These are phyloP conservation scores for Penicillium sp. DNA, from an alignment of 2,329 filamentous ascomycete species.

Conservation along the genomic window DNA sequence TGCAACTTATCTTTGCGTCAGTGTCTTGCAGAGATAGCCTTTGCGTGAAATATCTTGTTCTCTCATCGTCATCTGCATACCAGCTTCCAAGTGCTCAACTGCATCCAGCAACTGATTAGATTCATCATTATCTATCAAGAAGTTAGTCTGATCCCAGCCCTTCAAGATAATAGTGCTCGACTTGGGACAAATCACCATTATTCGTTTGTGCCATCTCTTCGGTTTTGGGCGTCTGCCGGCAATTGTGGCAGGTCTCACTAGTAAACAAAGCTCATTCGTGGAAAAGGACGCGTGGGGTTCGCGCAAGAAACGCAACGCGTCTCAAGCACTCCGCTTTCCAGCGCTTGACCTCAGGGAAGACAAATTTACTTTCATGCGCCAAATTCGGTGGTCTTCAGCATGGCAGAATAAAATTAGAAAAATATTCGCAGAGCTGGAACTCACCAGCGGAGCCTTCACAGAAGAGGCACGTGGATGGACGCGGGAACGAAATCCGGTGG, in stretches of 20 bases:
- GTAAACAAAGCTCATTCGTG: background rate
- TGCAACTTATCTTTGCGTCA: conserved; percentile 24
- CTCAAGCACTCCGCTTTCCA: background rate
- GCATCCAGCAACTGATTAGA: conserved; percentile 28
- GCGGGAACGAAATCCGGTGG: conserved; percentile 9
- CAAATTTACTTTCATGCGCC: too few relatives aligned
- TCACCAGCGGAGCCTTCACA: background rate
- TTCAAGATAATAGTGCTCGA: background rate
- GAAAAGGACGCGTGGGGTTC: background rate
- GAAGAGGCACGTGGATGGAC: conserved; percentile 12
- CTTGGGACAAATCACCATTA: conserved; percentile 1
- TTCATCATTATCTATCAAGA: conserved; percentile 3
- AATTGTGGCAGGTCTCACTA: background rate
- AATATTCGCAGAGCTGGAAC: too few relatives aligned
- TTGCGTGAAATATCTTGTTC: background rate
- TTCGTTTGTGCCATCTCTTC: conserved; percentile 1
- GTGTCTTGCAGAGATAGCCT: too few relatives aligned
- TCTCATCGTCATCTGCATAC: conserved; percentile 16
- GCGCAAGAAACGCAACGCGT: background rate
- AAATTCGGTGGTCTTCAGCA: too few relatives aligned
- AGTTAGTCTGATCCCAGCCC: background rate
- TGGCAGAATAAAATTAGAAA: too few relatives aligned
- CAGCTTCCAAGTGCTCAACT: conserved; percentile 34
- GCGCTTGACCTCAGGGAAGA: too few relatives aligned
- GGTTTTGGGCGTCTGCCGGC: background rate